Evolutionary conservation across 1,284 basidiomycete species (phyloP).

Genomic region (Wolfiporia cocos): DNA sequence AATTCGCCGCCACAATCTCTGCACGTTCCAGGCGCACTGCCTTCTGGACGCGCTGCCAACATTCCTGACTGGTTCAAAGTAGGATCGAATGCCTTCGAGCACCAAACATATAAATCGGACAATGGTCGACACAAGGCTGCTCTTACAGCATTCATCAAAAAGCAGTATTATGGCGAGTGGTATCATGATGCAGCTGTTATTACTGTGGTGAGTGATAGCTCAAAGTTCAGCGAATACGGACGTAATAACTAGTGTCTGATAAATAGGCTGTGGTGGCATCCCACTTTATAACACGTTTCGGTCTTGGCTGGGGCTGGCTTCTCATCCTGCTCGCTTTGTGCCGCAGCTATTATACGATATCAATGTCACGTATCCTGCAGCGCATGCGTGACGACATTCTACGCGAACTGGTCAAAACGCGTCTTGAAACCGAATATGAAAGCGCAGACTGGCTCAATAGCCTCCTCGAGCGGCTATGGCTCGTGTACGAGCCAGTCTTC

Average conservation of each 20-base stretch:
- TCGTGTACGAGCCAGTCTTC: slow-evolving; percentile 92
- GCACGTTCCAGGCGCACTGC: slow-evolving; percentile 50
- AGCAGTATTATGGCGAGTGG: slow-evolving; percentile 88
- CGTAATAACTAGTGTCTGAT: neutral
- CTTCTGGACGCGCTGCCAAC: slow-evolving; percentile 34
- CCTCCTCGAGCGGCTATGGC: slow-evolving; percentile 90
- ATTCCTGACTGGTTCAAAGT: slow-evolving; percentile 83
- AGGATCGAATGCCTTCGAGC: slow-evolving; percentile 81
- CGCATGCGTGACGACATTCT: slow-evolving; percentile 92
- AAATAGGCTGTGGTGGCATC: slow-evolving; percentile 80
- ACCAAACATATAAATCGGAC: slow-evolving; percentile 41
- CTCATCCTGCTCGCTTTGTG: slow-evolving; percentile 80
- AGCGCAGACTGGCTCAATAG: slow-evolving; percentile 95
- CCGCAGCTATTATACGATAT: slow-evolving; percentile 87
- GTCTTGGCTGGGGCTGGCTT: slow-evolving; percentile 89
- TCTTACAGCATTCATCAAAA: slow-evolving; percentile 59
- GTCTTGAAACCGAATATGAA: slow-evolving; percentile 81
- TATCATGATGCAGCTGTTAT: slow-evolving; percentile 83
- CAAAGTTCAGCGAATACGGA: too few species aligned
- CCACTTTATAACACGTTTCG: slow-evolving; percentile 83
- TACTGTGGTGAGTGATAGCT: slow-evolving; percentile 50
- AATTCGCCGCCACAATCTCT: too few species aligned
- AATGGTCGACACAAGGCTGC: slow-evolving; percentile 60
- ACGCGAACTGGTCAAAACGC: slow-evolving; percentile 88
- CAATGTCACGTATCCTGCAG: slow-evolving; percentile 76